These are phyloP conservation scores for Komagataella mondaviorum DNA, from an alignment of 805 yeast species.

Conservation along the genomic window DNA sequence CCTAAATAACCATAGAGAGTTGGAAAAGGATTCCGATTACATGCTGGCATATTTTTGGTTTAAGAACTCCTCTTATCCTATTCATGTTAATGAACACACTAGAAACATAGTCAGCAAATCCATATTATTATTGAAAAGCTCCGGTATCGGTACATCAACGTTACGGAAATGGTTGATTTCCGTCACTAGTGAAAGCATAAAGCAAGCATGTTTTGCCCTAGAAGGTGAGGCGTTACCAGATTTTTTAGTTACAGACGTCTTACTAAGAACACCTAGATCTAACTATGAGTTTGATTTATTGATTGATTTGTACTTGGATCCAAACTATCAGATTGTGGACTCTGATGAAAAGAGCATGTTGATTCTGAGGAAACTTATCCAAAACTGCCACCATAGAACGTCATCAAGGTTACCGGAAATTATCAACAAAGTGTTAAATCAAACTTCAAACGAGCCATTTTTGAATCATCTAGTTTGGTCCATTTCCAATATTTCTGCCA, in stretches of 20 bases:
- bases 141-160: not conserved
- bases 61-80: not conserved
- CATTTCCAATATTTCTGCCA: conserved; percentile 4
- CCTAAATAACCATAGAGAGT: not conserved
- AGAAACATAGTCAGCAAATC: not conserved
- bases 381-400: not conserved
- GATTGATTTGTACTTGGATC: not conserved
- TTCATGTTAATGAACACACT: not conserved
- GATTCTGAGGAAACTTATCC: not conserved
- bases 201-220: not conserved
- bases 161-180: not conserved
- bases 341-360: not conserved
- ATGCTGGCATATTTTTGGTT: not conserved
- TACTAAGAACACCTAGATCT: not conserved
- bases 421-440: not conserved
- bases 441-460: not conserved
- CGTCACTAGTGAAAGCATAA: not conserved
- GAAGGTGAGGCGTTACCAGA: not conserved
- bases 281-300: not conserved
- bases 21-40: not conserved
- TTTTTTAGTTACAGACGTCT: not conserved
- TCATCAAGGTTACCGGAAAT: not conserved
- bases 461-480: conserved; percentile 13
- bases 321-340: not conserved
- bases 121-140: not conserved